Conservation (phyloP, 306 rosid genomes). For the Arachis stenosperma region DNA sequence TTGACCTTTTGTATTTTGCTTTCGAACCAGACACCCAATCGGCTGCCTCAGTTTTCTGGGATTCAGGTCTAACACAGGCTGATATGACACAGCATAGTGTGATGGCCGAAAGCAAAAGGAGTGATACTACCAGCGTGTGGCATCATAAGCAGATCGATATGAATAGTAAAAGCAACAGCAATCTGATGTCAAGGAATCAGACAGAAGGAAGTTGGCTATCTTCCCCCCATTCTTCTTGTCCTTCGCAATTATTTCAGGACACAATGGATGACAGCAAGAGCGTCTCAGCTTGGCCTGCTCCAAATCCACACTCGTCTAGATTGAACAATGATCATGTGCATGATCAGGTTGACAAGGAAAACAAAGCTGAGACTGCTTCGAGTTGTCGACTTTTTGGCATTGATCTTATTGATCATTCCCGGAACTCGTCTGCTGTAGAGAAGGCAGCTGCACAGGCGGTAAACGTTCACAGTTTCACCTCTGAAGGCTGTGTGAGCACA, state of each 20-base stretch:
- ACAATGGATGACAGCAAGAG: constrained; percentile 62
- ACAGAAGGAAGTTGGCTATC: constrained; percentile 65
- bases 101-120: constrained; percentile 55
- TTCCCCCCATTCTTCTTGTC: constrained; percentile 56
- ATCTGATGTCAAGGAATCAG: constrained; percentile 50
- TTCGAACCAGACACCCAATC: constrained; percentile 49
- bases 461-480: constrained; percentile 26
- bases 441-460: constrained; percentile 44
- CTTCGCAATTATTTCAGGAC: constrained; percentile 62
- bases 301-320: constrained; percentile 50
- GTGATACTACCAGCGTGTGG: constrained; percentile 55
- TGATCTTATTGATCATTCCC: constrained; percentile 58
- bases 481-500: constrained; percentile 53
- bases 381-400: constrained; percentile 78
- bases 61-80: constrained; percentile 53
- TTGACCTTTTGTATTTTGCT: constrained; percentile 28
- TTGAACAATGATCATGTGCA: constrained; percentile 45
- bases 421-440: constrained; percentile 44
- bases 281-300: constrained; percentile 53
- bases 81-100: constrained; percentile 54
- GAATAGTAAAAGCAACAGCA: constrained; percentile 55
- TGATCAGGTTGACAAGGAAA: constrained; percentile 63
- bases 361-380: constrained; percentile 61
- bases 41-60: constrained; percentile 60
- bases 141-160: constrained; percentile 57